phyloP scores from a whole-genome alignment of 495 filamentous ascomycete species.

The Aspergillus ostianus region DNA sequence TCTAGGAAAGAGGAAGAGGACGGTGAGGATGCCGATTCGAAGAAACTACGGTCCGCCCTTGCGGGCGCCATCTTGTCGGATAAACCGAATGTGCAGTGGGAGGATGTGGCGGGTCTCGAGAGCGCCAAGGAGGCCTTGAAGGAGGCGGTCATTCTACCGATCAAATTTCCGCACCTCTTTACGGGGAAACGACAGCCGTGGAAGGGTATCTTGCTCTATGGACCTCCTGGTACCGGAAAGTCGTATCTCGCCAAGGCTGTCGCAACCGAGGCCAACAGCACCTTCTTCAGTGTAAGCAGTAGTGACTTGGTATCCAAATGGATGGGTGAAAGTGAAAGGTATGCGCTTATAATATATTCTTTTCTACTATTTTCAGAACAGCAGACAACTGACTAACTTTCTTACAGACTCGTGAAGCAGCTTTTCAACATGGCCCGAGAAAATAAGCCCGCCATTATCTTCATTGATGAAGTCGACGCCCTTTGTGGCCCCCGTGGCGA shows the following conservation, averaged over 20 bases:
- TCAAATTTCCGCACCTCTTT: conserved; percentile 97
- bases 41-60: conserved; percentile 89
- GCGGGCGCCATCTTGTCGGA: conserved; percentile 91
- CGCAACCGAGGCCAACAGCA: conserved; percentile 97
- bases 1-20: conserved; percentile 59
- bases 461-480: conserved; percentile 98
- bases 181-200: conserved; percentile 96
- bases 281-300: conserved; percentile 98
- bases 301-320: conserved; percentile 97
- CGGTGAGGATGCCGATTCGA: conserved; percentile 82
- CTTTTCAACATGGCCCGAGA: conserved; percentile 97
- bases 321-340: conserved; percentile 99
- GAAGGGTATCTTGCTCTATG: conserved; percentile 97
- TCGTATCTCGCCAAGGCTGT: conserved; percentile 96
- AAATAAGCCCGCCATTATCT: conserved; percentile 97
- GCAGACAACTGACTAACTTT: conserved; percentile 12
- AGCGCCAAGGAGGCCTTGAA: conserved; percentile 95
- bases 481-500: conserved; percentile 95
- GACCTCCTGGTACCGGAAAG: conserved; percentile 95
- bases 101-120: conserved; percentile 97
- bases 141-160: conserved; percentile 94
- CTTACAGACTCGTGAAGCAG: conserved; percentile 83
- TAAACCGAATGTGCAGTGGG: conserved; percentile 94
- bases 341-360: conserved; percentile 25
- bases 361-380: conserved; percentile 4